A percentile compares a stretch with the other conserved stretches of the same genome.
These are phyloP conservation scores for Prillingera fragicola DNA, from an alignment of 1,284 basidiomycete species.

Conservation along the genomic window DNA sequence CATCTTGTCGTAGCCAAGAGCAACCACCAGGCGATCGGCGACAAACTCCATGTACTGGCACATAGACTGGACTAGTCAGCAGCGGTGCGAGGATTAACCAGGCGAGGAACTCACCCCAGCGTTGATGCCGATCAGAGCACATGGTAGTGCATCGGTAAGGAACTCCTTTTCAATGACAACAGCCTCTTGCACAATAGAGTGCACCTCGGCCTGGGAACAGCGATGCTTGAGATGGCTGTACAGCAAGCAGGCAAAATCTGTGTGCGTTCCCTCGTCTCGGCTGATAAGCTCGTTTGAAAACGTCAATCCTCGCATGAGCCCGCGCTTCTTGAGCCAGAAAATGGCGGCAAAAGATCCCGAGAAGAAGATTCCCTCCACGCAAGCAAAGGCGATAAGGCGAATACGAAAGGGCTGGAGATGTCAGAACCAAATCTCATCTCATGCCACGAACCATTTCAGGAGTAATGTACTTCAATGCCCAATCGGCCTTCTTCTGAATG, in stretches of 20 bases:
- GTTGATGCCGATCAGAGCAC: conserved; percentile 53
- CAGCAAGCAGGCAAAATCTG: conserved; percentile 62
- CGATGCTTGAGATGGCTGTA: conserved; percentile 69
- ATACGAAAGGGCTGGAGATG: conserved; percentile 70
- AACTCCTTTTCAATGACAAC: conserved; percentile 78
- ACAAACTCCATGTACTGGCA: conserved; percentile 93
- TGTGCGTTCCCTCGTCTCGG: conserved; percentile 94
- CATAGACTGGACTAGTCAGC: conserved; percentile 73
- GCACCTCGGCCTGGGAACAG: conserved; percentile 69
- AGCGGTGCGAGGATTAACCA: conserved; percentile 3
- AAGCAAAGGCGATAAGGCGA: conserved; percentile 86
- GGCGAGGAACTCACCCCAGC: conserved; percentile 44
- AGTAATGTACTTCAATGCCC: conserved; percentile 86
- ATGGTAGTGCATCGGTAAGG: conserved; percentile 57
- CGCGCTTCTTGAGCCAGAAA: conserved; percentile 98
- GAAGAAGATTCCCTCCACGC: conserved; percentile 97
- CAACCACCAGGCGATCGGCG: conserved; percentile 76
- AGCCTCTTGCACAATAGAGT: conserved; percentile 68
- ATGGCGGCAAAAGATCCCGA: conserved; percentile 91
- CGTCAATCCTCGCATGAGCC: conserved; percentile 94
- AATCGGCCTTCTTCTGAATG: conserved; percentile 81
- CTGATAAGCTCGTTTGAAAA: conserved; percentile 96
- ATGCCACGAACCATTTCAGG: conserved; percentile 53
- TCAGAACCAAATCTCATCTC: background rate
- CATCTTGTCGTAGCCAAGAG: conserved; percentile 72